Percentiles rank a stretch among this genome's conserved stretches.
Evolutionary conservation across 106 monocot genomes (phyloP).

Genomic region (Apostasia ramifera): DNA sequence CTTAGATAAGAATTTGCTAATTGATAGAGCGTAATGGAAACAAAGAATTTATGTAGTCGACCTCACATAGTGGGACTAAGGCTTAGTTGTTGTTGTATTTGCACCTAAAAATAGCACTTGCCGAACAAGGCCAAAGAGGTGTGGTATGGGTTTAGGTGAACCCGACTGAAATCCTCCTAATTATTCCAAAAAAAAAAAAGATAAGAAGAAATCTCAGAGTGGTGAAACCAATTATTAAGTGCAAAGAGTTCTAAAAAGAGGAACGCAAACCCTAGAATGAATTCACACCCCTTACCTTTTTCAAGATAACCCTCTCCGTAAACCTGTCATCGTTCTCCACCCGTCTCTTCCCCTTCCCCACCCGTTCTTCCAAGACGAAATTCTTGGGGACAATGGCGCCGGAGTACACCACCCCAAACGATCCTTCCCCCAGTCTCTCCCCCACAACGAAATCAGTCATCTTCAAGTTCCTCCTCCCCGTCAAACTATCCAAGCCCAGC

Average conservation of each 20-base stretch:
- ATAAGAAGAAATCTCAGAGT: neutral
- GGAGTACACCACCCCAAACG: slow-evolving; percentile 79
- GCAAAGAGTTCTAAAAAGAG: neutral
- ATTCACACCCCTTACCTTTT: slow-evolving; percentile 42
- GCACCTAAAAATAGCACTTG: no score
- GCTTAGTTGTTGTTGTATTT: no score
- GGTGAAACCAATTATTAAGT: no score
- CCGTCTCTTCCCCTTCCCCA: slow-evolving; percentile 28
- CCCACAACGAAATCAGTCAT: slow-evolving; percentile 86
- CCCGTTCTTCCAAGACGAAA: slow-evolving; percentile 35
- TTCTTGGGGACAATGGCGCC: slow-evolving; percentile 74
- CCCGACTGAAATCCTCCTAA: no score
- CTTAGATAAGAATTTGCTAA: no score
- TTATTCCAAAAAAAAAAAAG: neutral
- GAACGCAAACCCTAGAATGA: no score
- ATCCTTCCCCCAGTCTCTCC: slow-evolving; percentile 76
- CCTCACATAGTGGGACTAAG: no score
- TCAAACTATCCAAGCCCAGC: slow-evolving; percentile 46
- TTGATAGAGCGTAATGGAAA: no score
- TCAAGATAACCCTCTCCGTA: slow-evolving; percentile 80
- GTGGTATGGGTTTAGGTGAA: no score
- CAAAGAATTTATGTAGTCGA: no score
- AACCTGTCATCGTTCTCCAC: slow-evolving; percentile 44
- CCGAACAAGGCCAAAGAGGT: no score
- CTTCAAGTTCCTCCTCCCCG: slow-evolving; percentile 69